Percentiles rank a stretch among this genome's conserved stretches.
Evolutionary conservation across 192 early-diverging fungal genomes (phyloP).

Genomic region (Backusella sp.): DNA sequence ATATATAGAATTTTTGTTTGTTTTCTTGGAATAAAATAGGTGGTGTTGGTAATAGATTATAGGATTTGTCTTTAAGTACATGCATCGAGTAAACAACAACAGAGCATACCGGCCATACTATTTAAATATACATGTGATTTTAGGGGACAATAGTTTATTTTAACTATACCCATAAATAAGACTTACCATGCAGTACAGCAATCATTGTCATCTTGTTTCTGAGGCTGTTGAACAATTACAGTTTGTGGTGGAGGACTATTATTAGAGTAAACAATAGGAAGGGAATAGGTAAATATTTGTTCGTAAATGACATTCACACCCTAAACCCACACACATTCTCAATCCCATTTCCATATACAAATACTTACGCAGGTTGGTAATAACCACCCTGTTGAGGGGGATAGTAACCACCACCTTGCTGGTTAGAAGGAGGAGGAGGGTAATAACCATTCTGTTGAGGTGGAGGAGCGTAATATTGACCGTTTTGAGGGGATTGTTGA

Average conservation of each 20-base stretch:
- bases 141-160: neutral
- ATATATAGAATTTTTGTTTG: neutral
- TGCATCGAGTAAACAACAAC: conserved; percentile 5
- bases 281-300: neutral
- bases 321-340: neutral
- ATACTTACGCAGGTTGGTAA: conserved; percentile 4
- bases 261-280: neutral
- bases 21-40: neutral
- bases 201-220: neutral
- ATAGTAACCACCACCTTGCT: neutral
- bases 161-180: neutral
- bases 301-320: neutral
- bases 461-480: neutral
- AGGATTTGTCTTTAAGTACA: neutral
- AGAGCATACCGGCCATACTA: neutral
- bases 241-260: conserved; percentile 4
- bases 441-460: neutral
- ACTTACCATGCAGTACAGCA: conserved; percentile 5
- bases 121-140: neutral
- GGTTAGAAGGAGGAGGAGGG: neutral
- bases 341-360: neutral
- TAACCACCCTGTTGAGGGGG: neutral
- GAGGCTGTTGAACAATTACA: conserved; percentile 5
- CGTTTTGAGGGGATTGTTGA: neutral
- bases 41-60: neutral